Percentiles rank a stretch among this genome's conserved stretches.
These are phyloP conservation scores for Phlebiopsis flavidoalba DNA, from an alignment of 768 basidiomycete genomes.

Conservation along the genomic window DNA sequence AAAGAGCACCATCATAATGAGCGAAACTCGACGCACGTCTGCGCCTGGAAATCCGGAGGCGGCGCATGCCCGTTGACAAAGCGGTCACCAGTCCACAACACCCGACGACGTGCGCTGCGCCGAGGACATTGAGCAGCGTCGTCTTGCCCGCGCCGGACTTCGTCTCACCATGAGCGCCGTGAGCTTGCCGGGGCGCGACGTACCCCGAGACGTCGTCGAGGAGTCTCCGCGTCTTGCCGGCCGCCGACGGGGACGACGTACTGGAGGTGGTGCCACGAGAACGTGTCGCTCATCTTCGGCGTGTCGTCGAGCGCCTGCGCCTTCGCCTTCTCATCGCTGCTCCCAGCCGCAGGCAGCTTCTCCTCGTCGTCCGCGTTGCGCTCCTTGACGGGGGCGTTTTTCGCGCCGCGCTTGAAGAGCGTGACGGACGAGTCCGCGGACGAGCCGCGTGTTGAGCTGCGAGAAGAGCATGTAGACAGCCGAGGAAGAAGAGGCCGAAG, in stretches of 20 bases:
- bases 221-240: slow-evolving; percentile 41
- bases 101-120: slow-evolving; percentile 35
- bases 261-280: slow-evolving; percentile 73
- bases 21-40: slow-evolving; percentile 31
- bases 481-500: slow-evolving; percentile 56
- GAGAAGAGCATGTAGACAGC: slow-evolving; percentile 46
- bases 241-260: slow-evolving; percentile 58
- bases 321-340: not conserved
- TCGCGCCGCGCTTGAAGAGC: slow-evolving; percentile 62
- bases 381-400: slow-evolving; percentile 9
- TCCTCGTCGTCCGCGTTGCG: slow-evolving; percentile 21
- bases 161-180: slow-evolving; percentile 66
- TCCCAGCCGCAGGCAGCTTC: slow-evolving; percentile 13
- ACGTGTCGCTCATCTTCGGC: slow-evolving; percentile 39
- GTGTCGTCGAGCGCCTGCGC: slow-evolving; percentile 1
- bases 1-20: not conserved
- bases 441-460: slow-evolving; percentile 41
- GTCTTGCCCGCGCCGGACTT: slow-evolving; percentile 47
- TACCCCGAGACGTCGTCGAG: slow-evolving; percentile 75
- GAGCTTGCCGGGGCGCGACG: slow-evolving; percentile 76
- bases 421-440: slow-evolving; percentile 38
- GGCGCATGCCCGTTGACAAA: slow-evolving; percentile 40
- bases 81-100: slow-evolving; percentile 35
- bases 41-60: slow-evolving; percentile 48
- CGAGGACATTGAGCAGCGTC: slow-evolving; percentile 44